Evolutionary conservation across 106 monocot genomes (phyloP).

Genomic region (Dioscorea zingiberensis): DNA sequence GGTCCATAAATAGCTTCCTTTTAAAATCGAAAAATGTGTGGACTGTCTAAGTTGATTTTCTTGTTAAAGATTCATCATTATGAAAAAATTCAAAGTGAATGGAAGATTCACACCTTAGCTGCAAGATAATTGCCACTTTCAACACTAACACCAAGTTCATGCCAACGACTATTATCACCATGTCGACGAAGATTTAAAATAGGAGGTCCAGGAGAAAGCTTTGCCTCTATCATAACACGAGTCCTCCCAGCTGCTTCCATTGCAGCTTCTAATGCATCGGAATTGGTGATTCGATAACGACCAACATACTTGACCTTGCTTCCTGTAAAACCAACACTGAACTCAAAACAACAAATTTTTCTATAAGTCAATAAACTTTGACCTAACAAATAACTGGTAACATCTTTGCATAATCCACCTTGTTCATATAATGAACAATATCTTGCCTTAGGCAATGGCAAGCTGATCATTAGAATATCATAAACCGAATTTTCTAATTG

Average conservation of each 20-base stretch:
- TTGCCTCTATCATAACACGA: constrained; percentile 77
- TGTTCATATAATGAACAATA: not conserved
- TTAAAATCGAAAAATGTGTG: constrained; percentile 1
- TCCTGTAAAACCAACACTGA: constrained; percentile 19
- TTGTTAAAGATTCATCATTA: constrained; percentile 1
- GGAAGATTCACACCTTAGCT: constrained; percentile 58
- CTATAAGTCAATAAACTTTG: no score
- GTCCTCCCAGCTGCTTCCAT: constrained; percentile 83
- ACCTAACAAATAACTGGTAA: no score
- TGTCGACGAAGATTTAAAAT: constrained; percentile 77
- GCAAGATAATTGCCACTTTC: constrained; percentile 90
- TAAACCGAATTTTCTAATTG: not conserved
- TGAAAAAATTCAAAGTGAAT: not conserved
- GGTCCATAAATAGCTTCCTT: no score
- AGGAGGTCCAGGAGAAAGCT: constrained; percentile 93
- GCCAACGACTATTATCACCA: constrained; percentile 91
- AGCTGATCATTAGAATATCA: not conserved
- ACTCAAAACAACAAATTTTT: no score
- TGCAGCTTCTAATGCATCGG: constrained; percentile 69
- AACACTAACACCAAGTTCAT: constrained; percentile 79
- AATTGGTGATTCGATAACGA: constrained; percentile 74
- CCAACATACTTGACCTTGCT: constrained; percentile 64
- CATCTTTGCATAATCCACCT: no score
- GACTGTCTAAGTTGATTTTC: not conserved
- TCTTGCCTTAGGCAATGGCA: not conserved